Evolutionary conservation across 805 yeast genomes (phyloP).

Genomic region (Hanseniaspora lachancei): DNA sequence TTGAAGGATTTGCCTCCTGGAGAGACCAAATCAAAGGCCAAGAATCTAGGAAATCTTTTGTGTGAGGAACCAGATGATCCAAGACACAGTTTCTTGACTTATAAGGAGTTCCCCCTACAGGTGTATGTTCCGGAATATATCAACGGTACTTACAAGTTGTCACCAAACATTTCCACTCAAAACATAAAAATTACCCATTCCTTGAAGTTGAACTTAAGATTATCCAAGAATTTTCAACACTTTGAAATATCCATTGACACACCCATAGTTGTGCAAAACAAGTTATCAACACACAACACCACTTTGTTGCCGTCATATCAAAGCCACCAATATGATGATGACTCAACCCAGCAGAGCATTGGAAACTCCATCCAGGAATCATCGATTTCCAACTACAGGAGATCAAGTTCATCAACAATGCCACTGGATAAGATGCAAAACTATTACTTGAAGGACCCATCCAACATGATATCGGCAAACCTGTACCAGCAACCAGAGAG

Average conservation of each 20-base stretch:
- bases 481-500: slow-evolving; percentile 5
- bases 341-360: slow-evolving; percentile 9
- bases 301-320: slow-evolving; percentile 66
- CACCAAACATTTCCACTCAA: slow-evolving; percentile 73
- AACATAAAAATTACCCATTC: slow-evolving; percentile 87
- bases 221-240: slow-evolving; percentile 75
- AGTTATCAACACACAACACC: slow-evolving; percentile 67
- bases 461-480: slow-evolving; percentile 8
- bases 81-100: slow-evolving; percentile 44
- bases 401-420: neutral
- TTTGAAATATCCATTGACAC: slow-evolving; percentile 92
- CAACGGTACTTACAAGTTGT: slow-evolving; percentile 43
- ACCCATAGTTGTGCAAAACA: slow-evolving; percentile 72
- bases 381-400: neutral
- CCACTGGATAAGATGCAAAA: neutral
- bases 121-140: slow-evolving; percentile 67
- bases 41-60: slow-evolving; percentile 31
- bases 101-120: slow-evolving; percentile 74
- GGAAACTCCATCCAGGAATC: neutral
- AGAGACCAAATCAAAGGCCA: slow-evolving; percentile 27
- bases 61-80: slow-evolving; percentile 29
- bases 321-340: slow-evolving; percentile 15
- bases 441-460: slow-evolving; percentile 1
- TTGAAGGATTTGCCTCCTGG: slow-evolving; percentile 25
- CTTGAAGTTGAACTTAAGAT: slow-evolving; percentile 76